Evolutionary conservation across 345 rosid species (phyloP), one percentile per base, ranked within the genome.

Genomic region (Salix viminalis): DNA sequence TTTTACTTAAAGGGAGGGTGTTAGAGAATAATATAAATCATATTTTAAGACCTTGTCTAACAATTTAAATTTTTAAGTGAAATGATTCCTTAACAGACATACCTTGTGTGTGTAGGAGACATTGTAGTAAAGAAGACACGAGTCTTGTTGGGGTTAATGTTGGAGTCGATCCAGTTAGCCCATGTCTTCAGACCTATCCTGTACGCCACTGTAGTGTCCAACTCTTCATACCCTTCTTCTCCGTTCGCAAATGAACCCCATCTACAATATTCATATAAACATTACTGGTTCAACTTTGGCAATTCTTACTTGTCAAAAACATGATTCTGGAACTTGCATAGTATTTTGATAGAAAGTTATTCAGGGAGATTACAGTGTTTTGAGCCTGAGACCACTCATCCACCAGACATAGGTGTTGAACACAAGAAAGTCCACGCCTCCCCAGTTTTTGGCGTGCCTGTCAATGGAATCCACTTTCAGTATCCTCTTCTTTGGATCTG

Each of bases 111-210:
- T 7, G 83, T 48, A 6, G 89, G 87, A n/a, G 89, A 86, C 83
- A 82, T 82, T 2, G 85, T 86, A 15, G 85, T 82, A 73, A 86
- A 86, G 87, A 86, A 86, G 71, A 86, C 79, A 1, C 84, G 81
- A 34, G 85, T 84, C 14, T 62, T 79, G 79, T 84, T 86, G 5
- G 87, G 79, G 71, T 86, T 76, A 58, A 86, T 28, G 14, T 77
- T 73, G 6, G 84, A 75, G 82, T 86, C 87, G 7, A 82, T 28
- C 89, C 89, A 84, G 15, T 84, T 86, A 18, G 87, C 89, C 89
- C 89, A 86, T 24, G 89, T 86, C 78, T 67, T 84, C 66, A 86
- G 60, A 28, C 81, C 79, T 6, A 84, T 71, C 50, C 76, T 82
- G 65, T 86, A 86, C 67, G 89, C 89, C 10, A 83, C 70, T 19